Percentiles rank a stretch among this genome's conserved stretches.
These are phyloP conservation scores for Claviceps arundinis DNA, from an alignment of 2,329 filamentous ascomycete genomes.

Conservation along the genomic window DNA sequence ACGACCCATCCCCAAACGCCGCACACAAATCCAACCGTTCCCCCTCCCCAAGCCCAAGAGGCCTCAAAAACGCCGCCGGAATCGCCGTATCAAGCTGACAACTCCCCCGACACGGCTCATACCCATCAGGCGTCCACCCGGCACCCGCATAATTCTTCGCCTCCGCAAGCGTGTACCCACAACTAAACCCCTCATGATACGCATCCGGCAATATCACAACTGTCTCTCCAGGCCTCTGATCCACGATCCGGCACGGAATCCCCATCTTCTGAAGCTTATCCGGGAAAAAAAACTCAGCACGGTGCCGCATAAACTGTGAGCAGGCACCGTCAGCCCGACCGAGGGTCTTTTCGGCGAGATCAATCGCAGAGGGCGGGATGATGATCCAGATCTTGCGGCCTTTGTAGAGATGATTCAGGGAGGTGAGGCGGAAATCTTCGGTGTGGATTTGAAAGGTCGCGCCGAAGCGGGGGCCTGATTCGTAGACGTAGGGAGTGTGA, in stretches of 20 bases:
- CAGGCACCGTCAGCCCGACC: conserved; percentile 18
- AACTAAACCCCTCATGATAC: conserved; percentile 28
- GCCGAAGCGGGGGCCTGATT: conserved; percentile 24
- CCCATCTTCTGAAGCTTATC: conserved; percentile 25
- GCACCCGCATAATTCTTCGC: conserved; percentile 27
- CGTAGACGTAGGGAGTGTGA: conserved; percentile 27
- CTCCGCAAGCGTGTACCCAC: conserved; percentile 27
- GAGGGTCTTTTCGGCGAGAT: conserved; percentile 21
- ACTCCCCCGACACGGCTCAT: conserved; percentile 20
- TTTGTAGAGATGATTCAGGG: conserved; percentile 25
- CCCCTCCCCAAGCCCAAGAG: conserved; percentile 17
- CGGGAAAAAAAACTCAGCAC: conserved; percentile 27
- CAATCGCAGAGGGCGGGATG: conserved; percentile 22
- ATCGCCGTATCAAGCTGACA: conserved; percentile 24
- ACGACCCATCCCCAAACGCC: neutral
- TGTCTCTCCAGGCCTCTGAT: conserved; percentile 26
- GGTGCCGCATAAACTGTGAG: conserved; percentile 28
- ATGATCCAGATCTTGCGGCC: conserved; percentile 28
- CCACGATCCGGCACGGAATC: conserved; percentile 24
- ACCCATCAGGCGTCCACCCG: conserved; percentile 21
- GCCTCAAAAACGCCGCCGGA: conserved; percentile 20
- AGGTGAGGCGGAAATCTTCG: conserved; percentile 26
- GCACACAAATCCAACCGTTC: conserved; percentile 21
- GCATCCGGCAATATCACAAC: conserved; percentile 27
- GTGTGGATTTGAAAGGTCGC: conserved; percentile 27